Conservation (phyloP, 2,329 filamentous ascomycete genomes). For the Hypocrella siamensis region DNA sequence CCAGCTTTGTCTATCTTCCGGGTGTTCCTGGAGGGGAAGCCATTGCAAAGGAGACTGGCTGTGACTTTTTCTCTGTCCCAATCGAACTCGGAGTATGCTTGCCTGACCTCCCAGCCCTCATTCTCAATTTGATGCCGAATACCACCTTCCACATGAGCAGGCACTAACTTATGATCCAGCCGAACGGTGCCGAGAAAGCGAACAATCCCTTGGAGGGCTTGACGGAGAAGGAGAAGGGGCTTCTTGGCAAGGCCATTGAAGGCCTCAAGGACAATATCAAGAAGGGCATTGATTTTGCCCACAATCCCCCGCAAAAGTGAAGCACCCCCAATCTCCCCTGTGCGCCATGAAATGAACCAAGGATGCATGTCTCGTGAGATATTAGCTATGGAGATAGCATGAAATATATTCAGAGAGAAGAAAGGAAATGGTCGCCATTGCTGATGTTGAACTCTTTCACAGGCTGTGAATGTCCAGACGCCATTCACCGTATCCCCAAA, state of each 20-base stretch:
- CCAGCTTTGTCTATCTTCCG: conserved; percentile 88
- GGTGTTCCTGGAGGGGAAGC: conserved; percentile 78
- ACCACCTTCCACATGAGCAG: conserved; percentile 27
- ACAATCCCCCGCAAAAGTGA: conserved; percentile 84
- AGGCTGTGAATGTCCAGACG: conserved; percentile 19
- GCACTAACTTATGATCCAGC: conserved; percentile 31
- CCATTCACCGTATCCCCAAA: conserved; percentile 1
- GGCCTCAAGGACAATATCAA: conserved; percentile 85
- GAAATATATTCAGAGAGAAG: conserved; percentile 12
- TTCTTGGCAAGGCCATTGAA: conserved; percentile 59
- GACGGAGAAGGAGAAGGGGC: conserved; percentile 76
- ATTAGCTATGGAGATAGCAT: conserved; percentile 19
- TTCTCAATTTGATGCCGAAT: conserved; percentile 90
- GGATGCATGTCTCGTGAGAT: conserved; percentile 11
- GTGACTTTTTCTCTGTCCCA: conserved; percentile 92
- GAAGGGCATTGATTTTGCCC: conserved; percentile 83
- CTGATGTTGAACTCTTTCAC: conserved; percentile 19
- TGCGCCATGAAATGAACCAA: conserved; percentile 13
- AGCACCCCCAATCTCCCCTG: conserved; percentile 15
- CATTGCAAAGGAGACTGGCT: conserved; percentile 67
- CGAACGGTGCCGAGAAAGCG: conserved; percentile 73
- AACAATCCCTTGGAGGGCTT: conserved; percentile 62
- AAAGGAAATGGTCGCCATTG: conserved; percentile 14
- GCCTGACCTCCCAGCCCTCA: conserved; percentile 36
- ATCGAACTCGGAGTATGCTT: conserved; percentile 81